A percentile compares a stretch with the other conserved stretches of the same genome.
Evolutionary conservation across 257 asterid genomes (phyloP).

Genomic region (Osmanthus fragrans): DNA sequence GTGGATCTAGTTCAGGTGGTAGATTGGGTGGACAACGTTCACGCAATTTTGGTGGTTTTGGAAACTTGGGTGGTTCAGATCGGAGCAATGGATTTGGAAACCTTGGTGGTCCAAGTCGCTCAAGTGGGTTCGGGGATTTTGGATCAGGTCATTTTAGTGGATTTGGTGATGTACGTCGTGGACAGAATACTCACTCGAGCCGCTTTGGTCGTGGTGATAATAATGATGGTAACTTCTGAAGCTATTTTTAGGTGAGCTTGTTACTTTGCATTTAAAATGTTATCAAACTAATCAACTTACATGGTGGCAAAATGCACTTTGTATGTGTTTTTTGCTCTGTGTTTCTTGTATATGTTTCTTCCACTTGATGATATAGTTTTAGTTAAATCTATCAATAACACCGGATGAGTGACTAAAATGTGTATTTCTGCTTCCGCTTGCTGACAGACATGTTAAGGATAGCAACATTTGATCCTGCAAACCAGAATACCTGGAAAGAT

Average conservation of each 20-base stretch:
- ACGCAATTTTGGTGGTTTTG: constrained; percentile 38
- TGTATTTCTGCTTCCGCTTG: not conserved
- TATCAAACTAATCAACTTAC: not conserved
- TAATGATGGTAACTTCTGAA: constrained; percentile 18
- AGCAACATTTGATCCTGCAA: not conserved
- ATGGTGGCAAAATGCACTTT: not conserved
- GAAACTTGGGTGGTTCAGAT: constrained; percentile 46
- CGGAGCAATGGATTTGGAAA: constrained; percentile 47
- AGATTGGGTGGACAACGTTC: constrained; percentile 53
- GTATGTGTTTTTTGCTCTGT: not conserved
- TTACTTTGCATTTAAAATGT: not conserved
- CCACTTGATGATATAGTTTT: not conserved
- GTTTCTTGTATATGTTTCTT: not conserved
- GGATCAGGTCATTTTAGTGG: constrained; percentile 54
- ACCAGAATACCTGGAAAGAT: not conserved
- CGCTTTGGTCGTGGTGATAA: constrained; percentile 46
- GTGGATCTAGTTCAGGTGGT: constrained; percentile 50
- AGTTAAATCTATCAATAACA: not conserved
- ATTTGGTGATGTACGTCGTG: constrained; percentile 36
- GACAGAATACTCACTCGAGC: constrained; percentile 31
- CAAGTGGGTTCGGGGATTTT: constrained; percentile 53
- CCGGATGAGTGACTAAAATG: not conserved
- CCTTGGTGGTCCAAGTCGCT: constrained; percentile 38
- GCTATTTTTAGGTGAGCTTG: constrained; percentile 20
- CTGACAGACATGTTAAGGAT: not conserved